Conservation (phyloP, 2,329 filamentous ascomycete genomes). For the Botrytis paeoniae region DNA sequence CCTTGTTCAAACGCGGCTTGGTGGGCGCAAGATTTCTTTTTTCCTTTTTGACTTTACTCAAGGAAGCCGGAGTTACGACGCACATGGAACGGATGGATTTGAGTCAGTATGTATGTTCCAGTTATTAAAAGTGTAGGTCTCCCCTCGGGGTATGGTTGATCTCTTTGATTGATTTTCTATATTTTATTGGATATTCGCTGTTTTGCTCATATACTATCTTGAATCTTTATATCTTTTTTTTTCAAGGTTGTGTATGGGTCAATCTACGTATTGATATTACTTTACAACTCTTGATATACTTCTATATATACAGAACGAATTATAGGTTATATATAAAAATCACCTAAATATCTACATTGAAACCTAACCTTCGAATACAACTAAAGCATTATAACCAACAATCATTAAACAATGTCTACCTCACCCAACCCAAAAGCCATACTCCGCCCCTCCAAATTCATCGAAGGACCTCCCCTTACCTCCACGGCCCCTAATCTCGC, state of each 20-base stretch:
- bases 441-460: slow-evolving; percentile 21
- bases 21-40: slow-evolving; percentile 8
- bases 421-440: neutral
- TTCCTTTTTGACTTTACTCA: neutral
- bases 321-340: neutral
- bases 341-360: neutral
- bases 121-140: slow-evolving; percentile 6
- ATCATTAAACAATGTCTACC: neutral
- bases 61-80: neutral
- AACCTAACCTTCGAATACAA: neutral
- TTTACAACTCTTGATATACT: neutral
- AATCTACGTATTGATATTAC: neutral
- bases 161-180: neutral
- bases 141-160: neutral
- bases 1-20: slow-evolving; percentile 13
- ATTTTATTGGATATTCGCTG: neutral
- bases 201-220: neutral
- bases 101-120: slow-evolving; percentile 1
- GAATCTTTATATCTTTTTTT: neutral
- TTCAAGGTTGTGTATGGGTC: neutral
- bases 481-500: slow-evolving; percentile 15
- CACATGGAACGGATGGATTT: slow-evolving; percentile 7
- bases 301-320: neutral
- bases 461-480: slow-evolving; percentile 22
- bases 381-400: neutral